Evolutionary conservation across 2,329 filamentous ascomycete species (phyloP).

Genomic region (Akanthomyces dipterigenus): DNA sequence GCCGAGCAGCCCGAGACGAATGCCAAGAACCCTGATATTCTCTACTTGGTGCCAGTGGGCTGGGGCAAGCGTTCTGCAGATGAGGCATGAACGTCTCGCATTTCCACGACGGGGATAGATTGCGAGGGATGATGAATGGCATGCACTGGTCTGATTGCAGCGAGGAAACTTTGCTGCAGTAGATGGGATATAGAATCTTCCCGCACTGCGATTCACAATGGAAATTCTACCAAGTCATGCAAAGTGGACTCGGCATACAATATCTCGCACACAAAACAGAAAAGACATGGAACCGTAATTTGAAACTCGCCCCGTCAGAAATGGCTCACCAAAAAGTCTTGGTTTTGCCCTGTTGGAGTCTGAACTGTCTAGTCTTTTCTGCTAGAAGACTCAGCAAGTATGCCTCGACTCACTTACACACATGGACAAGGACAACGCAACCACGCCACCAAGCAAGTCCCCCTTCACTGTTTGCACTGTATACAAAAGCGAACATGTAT

Average conservation of each 20-base stretch:
- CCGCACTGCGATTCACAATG: not conserved
- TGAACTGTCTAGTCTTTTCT: too few species aligned
- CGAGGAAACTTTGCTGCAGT: not conserved
- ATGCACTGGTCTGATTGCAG: not conserved
- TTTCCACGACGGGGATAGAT: not conserved
- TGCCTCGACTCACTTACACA: not conserved
- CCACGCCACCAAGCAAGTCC: not conserved
- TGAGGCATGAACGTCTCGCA: not conserved
- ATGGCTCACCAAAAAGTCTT: too few species aligned
- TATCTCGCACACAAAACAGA: too few species aligned
- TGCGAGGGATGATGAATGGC: not conserved
- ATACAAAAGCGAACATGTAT: not conserved
- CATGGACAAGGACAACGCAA: not conserved
- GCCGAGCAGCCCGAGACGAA: not conserved
- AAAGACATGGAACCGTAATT: too few species aligned
- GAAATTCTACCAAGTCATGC: too few species aligned
- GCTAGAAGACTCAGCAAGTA: too few species aligned
- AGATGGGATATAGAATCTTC: not conserved
- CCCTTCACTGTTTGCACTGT: not conserved
- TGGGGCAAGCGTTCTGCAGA: conserved; percentile 1
- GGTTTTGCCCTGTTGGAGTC: too few species aligned
- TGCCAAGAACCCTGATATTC: conserved; percentile 3
- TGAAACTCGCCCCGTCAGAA: too few species aligned
- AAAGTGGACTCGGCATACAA: too few species aligned
- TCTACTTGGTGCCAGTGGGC: conserved; percentile 9